Conservation (phyloP, 2,329 filamentous ascomycete genomes). For the Aureobasidium namibiae region DNA sequence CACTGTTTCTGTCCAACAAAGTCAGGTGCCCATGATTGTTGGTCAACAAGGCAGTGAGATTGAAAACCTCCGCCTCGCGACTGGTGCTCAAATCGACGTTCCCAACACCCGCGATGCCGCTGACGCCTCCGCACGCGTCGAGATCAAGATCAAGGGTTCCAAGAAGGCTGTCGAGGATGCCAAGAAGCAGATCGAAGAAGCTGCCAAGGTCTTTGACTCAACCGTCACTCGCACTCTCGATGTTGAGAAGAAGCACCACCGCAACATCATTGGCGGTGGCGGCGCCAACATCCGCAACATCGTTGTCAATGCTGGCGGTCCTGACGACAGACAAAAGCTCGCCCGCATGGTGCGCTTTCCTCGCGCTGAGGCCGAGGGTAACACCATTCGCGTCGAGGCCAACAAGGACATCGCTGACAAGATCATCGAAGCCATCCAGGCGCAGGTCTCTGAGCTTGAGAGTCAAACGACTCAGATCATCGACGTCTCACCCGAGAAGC, state of each 20-base stretch:
- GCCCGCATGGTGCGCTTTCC: conserved; percentile 93
- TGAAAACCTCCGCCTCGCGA: conserved; percentile 77
- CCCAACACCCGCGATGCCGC: conserved; percentile 67
- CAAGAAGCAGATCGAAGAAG: conserved; percentile 82
- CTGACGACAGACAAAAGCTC: conserved; percentile 73
- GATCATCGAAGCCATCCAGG: conserved; percentile 73
- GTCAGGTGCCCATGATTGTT: conserved; percentile 87
- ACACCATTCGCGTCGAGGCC: conserved; percentile 81
- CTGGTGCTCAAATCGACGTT: conserved; percentile 85
- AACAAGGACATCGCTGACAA: conserved; percentile 77
- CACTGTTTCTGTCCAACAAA: conserved; percentile 77
- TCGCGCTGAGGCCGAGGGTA: conserved; percentile 65
- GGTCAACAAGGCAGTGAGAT: conserved; percentile 84
- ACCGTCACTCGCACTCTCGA: conserved; percentile 79
- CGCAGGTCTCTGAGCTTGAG: conserved; percentile 73
- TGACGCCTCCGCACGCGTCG: conserved; percentile 59
- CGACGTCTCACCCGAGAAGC: conserved; percentile 83
- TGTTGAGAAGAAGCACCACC: conserved; percentile 91
- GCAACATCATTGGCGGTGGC: conserved; percentile 76
- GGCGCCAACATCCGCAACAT: conserved; percentile 85
- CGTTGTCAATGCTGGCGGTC: conserved; percentile 79
- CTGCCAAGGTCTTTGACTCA: conserved; percentile 78
- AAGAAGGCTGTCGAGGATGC: conserved; percentile 85
- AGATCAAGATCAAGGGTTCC: conserved; percentile 87
- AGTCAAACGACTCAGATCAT: conserved; percentile 70